Percentiles rank a stretch among this genome's conserved stretches.
Conservation (phyloP, 2,329 filamentous ascomycete genomes). For the Colletotrichum simmondsii region DNA sequence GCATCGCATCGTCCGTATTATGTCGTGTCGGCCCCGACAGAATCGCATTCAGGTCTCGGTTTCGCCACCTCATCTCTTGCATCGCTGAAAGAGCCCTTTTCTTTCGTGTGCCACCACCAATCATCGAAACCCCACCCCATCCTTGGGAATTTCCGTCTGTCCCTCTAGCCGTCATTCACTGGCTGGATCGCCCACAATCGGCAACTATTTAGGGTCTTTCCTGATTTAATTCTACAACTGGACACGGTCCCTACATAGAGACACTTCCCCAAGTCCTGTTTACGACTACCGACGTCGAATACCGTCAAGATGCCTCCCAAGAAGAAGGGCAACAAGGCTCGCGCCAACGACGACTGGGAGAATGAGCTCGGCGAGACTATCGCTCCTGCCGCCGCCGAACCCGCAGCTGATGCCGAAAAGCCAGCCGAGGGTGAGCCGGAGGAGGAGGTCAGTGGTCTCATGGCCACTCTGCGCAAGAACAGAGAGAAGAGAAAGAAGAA, state of each 20-base stretch:
- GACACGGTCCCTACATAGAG: background rate
- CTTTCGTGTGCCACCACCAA: constrained; percentile 7
- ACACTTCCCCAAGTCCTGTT: background rate
- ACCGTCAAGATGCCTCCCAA: constrained; percentile 83
- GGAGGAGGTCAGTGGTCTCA: constrained; percentile 73
- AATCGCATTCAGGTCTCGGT: constrained; percentile 6
- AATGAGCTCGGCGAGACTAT: constrained; percentile 86
- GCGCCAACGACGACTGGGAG: constrained; percentile 92
- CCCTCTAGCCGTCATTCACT: constrained; percentile 16
- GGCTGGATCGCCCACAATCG: constrained; percentile 20
- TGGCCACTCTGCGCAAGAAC: constrained; percentile 85
- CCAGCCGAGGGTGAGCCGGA: constrained; percentile 65
- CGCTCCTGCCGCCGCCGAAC: constrained; percentile 67
- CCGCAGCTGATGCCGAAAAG: constrained; percentile 60
- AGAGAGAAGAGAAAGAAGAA: constrained; percentile 93
- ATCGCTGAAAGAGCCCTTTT: constrained; percentile 14
- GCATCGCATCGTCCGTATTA: constrained; percentile 21
- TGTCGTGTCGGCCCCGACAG: constrained; percentile 19
- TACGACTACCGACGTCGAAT: constrained; percentile 27
- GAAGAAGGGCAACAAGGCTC: constrained; percentile 90
- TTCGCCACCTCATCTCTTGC: constrained; percentile 18
- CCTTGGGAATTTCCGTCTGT: constrained; percentile 23
- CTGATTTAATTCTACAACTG: background rate
- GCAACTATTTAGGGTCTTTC: constrained; percentile 3
- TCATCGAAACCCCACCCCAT: constrained; percentile 22